Evolutionary conservation across 2,329 filamentous ascomycete species (phyloP).

Genomic region (Zalaria obscura): DNA sequence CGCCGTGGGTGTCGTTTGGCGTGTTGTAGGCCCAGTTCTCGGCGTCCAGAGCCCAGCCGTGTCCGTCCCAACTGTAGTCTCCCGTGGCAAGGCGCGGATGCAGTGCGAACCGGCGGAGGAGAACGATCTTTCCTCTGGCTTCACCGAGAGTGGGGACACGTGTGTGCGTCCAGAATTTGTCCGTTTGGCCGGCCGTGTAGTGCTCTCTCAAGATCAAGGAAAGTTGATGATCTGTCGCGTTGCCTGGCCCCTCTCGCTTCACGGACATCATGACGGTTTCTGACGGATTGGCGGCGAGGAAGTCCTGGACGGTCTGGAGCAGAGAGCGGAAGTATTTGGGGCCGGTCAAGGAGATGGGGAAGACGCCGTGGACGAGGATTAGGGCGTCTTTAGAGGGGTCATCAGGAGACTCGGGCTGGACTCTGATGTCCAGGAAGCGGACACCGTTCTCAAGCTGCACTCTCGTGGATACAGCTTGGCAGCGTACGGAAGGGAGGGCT

Average conservation of each 20-base stretch:
- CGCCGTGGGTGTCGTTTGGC: conserved; percentile 57
- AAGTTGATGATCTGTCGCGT: conserved; percentile 65
- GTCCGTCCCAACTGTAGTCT: conserved; percentile 25
- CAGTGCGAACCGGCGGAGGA: conserved; percentile 67
- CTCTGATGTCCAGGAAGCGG: conserved; percentile 84
- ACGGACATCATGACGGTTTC: conserved; percentile 78
- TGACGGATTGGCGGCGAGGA: conserved; percentile 61
- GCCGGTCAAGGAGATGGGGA: conserved; percentile 74
- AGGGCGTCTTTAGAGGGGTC: conserved; percentile 49
- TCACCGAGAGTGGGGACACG: conserved; percentile 66
- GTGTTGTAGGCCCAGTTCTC: conserved; percentile 78
- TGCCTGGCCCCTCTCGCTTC: conserved; percentile 81
- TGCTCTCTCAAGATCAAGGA: conserved; percentile 57
- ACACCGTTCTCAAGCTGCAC: conserved; percentile 81
- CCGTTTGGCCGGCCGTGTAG: conserved; percentile 45
- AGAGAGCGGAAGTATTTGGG: conserved; percentile 65
- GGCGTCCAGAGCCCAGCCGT: conserved; percentile 45
- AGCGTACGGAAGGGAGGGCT: conserved; percentile 83
- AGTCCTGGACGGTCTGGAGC: conserved; percentile 50
- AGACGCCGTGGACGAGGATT: conserved; percentile 75
- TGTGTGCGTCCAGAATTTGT: conserved; percentile 66
- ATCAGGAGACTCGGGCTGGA: conserved; percentile 48
- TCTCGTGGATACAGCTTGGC: conserved; percentile 65
- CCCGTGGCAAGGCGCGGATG: not conserved
- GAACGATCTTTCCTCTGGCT: conserved; percentile 66